Percentiles rank a stretch among this genome's conserved stretches.
These are phyloP conservation scores for Aspergillus candidus DNA, from an alignment of 2,329 filamentous ascomycete genomes.

Conservation along the genomic window DNA sequence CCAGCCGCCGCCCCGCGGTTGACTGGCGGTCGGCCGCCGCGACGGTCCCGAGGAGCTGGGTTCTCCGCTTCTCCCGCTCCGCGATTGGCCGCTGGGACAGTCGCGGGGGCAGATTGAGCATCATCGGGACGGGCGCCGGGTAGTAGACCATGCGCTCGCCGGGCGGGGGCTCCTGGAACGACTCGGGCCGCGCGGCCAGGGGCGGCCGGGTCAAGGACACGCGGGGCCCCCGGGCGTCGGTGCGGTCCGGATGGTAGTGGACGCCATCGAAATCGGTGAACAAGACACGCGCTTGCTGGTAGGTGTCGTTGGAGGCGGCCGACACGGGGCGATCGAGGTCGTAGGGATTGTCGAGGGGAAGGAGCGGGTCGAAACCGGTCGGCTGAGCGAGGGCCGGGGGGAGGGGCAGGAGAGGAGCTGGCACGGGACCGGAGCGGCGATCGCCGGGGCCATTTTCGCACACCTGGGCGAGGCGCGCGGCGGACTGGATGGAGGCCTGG, in stretches of 20 bases:
- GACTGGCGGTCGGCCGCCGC: conserved; percentile 50
- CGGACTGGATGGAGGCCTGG: conserved; percentile 38
- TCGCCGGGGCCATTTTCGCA: conserved; percentile 36
- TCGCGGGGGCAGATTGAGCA: conserved; percentile 86
- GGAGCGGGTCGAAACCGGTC: conserved; percentile 5
- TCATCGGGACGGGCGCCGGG: conserved; percentile 85
- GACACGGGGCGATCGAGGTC: conserved; percentile 30
- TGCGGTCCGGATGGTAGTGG: conserved; percentile 34
- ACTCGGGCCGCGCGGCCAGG: conserved; percentile 33
- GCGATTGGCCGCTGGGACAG: conserved; percentile 66
- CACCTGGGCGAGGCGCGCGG: conserved; percentile 34
- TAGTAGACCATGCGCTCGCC: conserved; percentile 88
- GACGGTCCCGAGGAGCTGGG: conserved; percentile 64
- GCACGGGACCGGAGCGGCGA: conserved; percentile 14
- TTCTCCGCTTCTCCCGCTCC: conserved; percentile 63
- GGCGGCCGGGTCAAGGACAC: conserved; percentile 37
- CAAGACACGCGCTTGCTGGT: conserved; percentile 38
- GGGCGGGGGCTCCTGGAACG: conserved; percentile 43
- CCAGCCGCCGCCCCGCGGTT: conserved; percentile 39
- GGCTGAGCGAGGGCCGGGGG: conserved; percentile 1
- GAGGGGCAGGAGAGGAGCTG: conserved; percentile 10
- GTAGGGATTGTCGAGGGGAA: conserved; percentile 13
- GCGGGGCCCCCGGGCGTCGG: conserved; percentile 21
- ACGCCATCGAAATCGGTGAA: conserved; percentile 49
- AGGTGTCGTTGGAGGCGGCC: conserved; percentile 42